phyloP scores from a whole-genome alignment of 1,139 yeast genomes.

The Komagataea norvegica region DNA sequence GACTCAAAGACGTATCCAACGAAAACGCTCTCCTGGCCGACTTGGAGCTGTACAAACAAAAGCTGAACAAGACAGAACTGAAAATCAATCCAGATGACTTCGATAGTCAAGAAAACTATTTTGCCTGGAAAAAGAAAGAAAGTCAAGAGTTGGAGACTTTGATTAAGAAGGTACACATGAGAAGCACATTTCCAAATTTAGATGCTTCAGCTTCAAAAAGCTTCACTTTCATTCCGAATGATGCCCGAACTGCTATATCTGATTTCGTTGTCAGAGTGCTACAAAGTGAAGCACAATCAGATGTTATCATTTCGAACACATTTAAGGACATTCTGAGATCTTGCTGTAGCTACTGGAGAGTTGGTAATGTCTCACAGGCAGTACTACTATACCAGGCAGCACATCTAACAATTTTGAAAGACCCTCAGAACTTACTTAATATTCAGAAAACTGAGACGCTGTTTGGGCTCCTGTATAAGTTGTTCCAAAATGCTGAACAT shows the following conservation, averaged over 20 bases:
- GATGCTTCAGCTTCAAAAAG: not conserved
- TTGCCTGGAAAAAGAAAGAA: constrained; percentile 52
- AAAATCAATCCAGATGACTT: constrained; percentile 42
- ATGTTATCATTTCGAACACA: constrained; percentile 30
- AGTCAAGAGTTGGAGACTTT: constrained; percentile 35
- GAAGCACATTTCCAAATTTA: constrained; percentile 14
- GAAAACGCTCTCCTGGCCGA: constrained; percentile 44
- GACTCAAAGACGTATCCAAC: constrained; percentile 38
- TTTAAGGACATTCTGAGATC: constrained; percentile 41
- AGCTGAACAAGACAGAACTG: constrained; percentile 34
- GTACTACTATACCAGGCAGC: constrained; percentile 51
- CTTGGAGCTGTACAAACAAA: constrained; percentile 35
- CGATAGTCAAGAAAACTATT: constrained; percentile 35
- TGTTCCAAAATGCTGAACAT: constrained; percentile 36
- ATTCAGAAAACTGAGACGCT: constrained; percentile 25
- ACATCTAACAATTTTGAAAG: constrained; percentile 38
- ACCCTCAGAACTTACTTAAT: constrained; percentile 28
- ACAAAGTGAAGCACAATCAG: constrained; percentile 28
- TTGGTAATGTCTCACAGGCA: constrained; percentile 49
- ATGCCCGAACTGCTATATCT: constrained; percentile 34
- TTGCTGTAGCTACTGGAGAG: constrained; percentile 58
- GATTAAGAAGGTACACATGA: constrained; percentile 35
- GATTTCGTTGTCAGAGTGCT: constrained; percentile 31
- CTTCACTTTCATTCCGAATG: constrained; percentile 37
- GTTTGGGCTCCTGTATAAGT: constrained; percentile 25